Conservation (phyloP, 139 green algal genomes). For the Nannochloris sp. region DNA sequence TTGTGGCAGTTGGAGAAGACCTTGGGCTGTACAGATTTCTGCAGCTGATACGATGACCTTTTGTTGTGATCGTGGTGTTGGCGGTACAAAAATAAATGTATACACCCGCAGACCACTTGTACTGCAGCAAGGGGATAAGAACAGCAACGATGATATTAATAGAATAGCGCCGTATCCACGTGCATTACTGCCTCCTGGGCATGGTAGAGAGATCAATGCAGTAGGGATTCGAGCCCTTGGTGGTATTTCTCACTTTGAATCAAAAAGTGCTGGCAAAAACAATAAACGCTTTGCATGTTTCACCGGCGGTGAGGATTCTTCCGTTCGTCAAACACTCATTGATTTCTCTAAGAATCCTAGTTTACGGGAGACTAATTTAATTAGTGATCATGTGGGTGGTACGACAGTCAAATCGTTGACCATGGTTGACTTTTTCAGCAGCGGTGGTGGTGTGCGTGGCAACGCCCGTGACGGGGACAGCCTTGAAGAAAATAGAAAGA, state of each 20-base stretch:
- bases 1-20: slow-evolving; percentile 23
- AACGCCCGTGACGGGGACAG: no score
- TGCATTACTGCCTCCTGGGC: slow-evolving; percentile 1
- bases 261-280: no score
- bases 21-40: neutral
- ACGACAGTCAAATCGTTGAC: neutral
- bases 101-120: neutral
- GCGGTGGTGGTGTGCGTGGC: no score
- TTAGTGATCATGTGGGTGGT: neutral
- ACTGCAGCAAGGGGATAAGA: neutral
- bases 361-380: neutral
- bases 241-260: neutral
- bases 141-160: neutral
- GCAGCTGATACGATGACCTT: slow-evolving; percentile 7
- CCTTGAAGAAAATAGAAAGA: neutral
- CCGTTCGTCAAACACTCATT: slow-evolving; percentile 1
- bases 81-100: neutral
- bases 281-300: slow-evolving; percentile 7
- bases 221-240: neutral
- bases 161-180: neutral
- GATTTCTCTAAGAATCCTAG: no score
- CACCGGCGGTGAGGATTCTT: slow-evolving; percentile 3
- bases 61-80: neutral
- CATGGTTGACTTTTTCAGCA: neutral
- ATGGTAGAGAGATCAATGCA: slow-evolving; percentile 15